Conservation (phyloP, 352 stramenopile species). For the Thraustotheca clavata region DNA sequence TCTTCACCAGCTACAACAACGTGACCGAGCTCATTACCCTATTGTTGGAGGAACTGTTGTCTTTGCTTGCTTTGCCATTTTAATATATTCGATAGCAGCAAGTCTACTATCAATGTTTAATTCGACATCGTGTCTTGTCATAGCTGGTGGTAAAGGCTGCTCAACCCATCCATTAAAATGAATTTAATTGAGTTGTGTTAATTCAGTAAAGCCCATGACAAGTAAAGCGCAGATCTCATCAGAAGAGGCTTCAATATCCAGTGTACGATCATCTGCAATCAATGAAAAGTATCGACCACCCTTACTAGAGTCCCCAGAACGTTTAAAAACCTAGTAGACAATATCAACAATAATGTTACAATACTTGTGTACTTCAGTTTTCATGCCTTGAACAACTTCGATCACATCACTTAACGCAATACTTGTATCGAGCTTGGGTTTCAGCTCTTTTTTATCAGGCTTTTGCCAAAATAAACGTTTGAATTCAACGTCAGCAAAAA, state of each 20-base stretch:
- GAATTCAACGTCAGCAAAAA: conserved; percentile 66
- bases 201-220: conserved; percentile 33
- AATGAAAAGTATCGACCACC: conserved; percentile 73
- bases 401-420: conserved; percentile 54
- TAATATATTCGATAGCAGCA: conserved; percentile 47
- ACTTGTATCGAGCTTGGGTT: conserved; percentile 63
- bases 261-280: conserved; percentile 50
- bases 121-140: conserved; percentile 37
- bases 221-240: conserved; percentile 51
- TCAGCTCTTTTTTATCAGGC: conserved; percentile 41
- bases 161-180: background rate
- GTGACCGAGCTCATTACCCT: conserved; percentile 33
- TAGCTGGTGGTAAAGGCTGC: conserved; percentile 50
- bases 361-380: conserved; percentile 30
- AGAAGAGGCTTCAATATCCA: conserved; percentile 54
- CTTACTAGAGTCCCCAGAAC: conserved; percentile 49
- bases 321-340: conserved; percentile 42
- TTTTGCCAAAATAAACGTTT: conserved; percentile 81
- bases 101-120: conserved; percentile 53
- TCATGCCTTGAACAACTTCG: conserved; percentile 66
- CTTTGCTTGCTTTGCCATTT: conserved; percentile 27
- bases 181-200: background rate
- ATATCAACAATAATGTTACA: background rate
- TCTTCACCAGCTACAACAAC: conserved; percentile 41
- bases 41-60: conserved; percentile 31